These are phyloP conservation scores for Pseudogymnoascus sp. DNA, from an alignment of 2,329 filamentous ascomycete genomes.

Conservation along the genomic window DNA sequence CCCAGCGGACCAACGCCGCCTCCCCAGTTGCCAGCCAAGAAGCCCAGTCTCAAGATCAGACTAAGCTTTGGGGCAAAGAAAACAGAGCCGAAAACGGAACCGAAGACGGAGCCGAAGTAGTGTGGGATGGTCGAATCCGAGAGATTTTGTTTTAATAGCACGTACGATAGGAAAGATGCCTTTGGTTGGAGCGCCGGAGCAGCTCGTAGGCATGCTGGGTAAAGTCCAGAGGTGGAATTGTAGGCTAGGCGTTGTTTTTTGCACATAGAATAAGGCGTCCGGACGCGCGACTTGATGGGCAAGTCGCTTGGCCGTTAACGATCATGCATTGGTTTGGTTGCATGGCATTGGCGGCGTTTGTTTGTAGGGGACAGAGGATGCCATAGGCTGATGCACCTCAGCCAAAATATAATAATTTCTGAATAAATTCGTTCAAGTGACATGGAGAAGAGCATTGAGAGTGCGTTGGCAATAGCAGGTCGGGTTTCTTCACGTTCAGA, in stretches of 20 bases:
- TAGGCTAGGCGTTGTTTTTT: constrained; percentile 7
- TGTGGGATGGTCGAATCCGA: not conserved
- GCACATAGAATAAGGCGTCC: constrained; percentile 5
- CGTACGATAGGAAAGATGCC: not conserved
- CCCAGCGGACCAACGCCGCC: constrained; percentile 1
- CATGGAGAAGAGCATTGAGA: constrained; percentile 29
- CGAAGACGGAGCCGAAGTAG: not conserved
- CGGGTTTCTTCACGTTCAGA: not conserved
- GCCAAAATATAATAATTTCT: constrained; percentile 5
- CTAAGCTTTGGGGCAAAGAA: not conserved
- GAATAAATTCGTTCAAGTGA: constrained; percentile 41
- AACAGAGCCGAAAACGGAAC: not conserved
- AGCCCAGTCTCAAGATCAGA: constrained; percentile 7
- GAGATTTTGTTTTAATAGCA: constrained; percentile 1
- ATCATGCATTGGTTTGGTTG: constrained; percentile 7
- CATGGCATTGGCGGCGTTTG: constrained; percentile 5
- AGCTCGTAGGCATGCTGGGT: not conserved
- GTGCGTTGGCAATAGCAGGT: not conserved
- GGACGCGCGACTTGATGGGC: not conserved
- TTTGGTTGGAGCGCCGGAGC: not conserved
- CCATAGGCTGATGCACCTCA: not conserved
- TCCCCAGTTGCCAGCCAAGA: not conserved
- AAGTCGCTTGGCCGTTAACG: not conserved
- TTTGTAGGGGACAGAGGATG: not conserved
- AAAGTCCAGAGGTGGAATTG: not conserved